Base-by-base conservation (phyloP, 2,329 filamentous ascomycete species). In the Colletotrichum chlorophyti region DNA sequence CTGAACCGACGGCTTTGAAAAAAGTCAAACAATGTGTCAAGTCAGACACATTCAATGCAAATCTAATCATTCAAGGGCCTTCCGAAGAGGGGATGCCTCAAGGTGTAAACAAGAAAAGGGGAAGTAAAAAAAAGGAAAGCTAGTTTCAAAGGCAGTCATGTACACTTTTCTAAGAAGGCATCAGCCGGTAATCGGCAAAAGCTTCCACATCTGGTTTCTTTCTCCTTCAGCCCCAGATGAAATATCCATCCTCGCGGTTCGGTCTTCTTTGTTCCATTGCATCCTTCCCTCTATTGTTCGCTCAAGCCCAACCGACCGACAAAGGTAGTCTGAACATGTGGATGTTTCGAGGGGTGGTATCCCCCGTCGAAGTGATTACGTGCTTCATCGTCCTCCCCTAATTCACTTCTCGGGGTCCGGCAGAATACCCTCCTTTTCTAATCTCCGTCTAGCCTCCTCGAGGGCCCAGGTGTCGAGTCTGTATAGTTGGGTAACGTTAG, bases 401-500 rank as follows among this genome's bases (percentile, higher is more conserved):
- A n/a, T 87, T 82, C 59, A 61, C 58, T 84, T 76, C 65, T 79
- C 76, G 35, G 91, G 89, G 70, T 97, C 94, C 70, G 91, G 86
- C 71, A 98, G 79, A 72, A 98, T 93, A 60, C 95, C 95, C 82
- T 99, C 95, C 60, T 88, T 90, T 81, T 99, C 95, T 84, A 99
- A 87, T 80, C 95, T 86, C 80, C 95, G 86, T 72, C 95, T 86
- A 50, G 95, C 95, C 81, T 99, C 95, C 79, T 99, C 95, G 38
- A 99, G 87, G 63, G 95, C 95, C 95, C 95, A 99, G 53, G 94
- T 98, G 82, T 98, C 95, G 86, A 99, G 97, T 76, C 95, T 99
- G 69, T 61, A 57, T 15, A 49, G 24, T 15, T 19, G 23, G 21
- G 17, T 38, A 41, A 40, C n/a, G 64, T 76, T 67, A 75, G 71